phyloP scores from a whole-genome alignment of 148 eudicot genomes.

The Camellia japonica region DNA sequence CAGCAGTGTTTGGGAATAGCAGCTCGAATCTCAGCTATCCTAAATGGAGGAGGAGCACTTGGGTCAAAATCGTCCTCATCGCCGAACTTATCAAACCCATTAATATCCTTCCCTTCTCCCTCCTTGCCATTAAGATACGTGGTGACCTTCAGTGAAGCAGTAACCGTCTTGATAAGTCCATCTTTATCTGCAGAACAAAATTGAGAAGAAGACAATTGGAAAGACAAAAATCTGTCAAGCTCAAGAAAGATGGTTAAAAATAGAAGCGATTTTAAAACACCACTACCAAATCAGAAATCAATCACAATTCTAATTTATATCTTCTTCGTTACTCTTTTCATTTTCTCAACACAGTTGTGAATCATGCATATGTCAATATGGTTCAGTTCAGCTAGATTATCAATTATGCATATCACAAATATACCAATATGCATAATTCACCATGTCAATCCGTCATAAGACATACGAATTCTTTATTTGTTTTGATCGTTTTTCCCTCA shows the following conservation, averaged over 20 bases:
- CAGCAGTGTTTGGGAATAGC: slow-evolving; percentile 42
- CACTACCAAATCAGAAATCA: neutral
- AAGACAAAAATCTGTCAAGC: slow-evolving; percentile 1
- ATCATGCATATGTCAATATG: neutral
- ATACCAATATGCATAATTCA: neutral
- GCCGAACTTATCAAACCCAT: slow-evolving; percentile 7
- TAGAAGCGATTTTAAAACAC: neutral
- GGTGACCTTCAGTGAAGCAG: neutral
- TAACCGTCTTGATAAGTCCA: neutral
- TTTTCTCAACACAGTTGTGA: neutral
- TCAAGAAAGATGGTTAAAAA: neutral
- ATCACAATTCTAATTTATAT: neutral
- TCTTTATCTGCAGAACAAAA: slow-evolving; percentile 13
- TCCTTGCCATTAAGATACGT: neutral
- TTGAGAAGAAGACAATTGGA: neutral
- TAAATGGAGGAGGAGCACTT: slow-evolving; percentile 39
- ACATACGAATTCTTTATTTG: neutral
- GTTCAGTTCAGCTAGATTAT: slow-evolving; percentile 1
- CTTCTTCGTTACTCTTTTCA: neutral
- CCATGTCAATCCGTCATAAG: neutral
- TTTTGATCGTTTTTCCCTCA: neutral
- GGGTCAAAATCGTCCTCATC: slow-evolving; percentile 32
- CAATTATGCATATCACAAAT: neutral
- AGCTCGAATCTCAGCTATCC: slow-evolving; percentile 32
- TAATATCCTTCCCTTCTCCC: neutral